Base-by-base conservation (phyloP, 2,329 filamentous ascomycete species). In the Botrytis pseudocinerea region DNA sequence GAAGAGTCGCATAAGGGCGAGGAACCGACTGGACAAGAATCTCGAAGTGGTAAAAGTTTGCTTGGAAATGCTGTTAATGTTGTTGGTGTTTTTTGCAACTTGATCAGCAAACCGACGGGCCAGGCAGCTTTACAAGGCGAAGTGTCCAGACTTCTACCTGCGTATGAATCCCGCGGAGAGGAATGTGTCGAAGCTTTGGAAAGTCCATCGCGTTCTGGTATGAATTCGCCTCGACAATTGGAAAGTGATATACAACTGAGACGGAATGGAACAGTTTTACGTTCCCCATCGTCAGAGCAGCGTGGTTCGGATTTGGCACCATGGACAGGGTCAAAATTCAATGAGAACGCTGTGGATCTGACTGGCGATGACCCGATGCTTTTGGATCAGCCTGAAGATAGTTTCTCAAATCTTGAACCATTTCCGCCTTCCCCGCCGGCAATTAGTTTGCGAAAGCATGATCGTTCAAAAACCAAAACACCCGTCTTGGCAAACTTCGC, bases 291-390 rank as follows among this genome's bases (percentile, higher is more conserved):
- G 18, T n/a, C 65, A 44, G 35, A 69, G 48, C 65, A 28, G 40
- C n/a, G 28, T 42, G 16, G 18, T n/a, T 57, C 48, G n/a, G 32
- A 32, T 14, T n/a, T 57, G 32, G 54, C 48, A 68, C 18, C 8
- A 22, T 32, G 46, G 25, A 14, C 25, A 38, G 38, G 25, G 54
- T 32, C n/a, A 28, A 14, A n/a, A n/a, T 68, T 28, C 9, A 57
- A 22, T 42, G 20, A 12, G 35, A 35, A 61, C 22, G 35, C n/a
- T 4, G 63, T 72, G 14, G 70, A 72, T 72, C 38, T 72, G 62
- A 72, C 70, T 38, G 32, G 22, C 8, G 70, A 72, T 60, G 62
- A 72, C 28, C 42, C 28, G 25, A 72, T 72, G 70, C 62, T 69
- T 48, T 35, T 51, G n/a, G 62, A 72, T 32, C 16, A 38, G n/a